Base-by-base conservation (phyloP, 441 rosid genomes). In the Dalechampia spathulata region DNA sequence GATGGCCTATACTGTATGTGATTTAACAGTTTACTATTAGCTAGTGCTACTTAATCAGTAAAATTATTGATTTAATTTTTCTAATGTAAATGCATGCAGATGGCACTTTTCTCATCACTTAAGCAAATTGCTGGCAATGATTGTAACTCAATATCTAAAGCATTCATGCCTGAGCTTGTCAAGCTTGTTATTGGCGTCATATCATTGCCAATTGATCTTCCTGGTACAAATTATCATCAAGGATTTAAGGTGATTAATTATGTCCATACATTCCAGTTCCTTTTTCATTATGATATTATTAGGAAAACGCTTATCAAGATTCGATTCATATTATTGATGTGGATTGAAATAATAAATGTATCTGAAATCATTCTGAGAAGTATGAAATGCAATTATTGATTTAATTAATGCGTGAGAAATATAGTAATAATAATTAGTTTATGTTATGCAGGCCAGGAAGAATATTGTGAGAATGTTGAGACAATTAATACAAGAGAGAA, bases 121-220 rank as follows among this genome's bases (percentile, higher is more conserved):
- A 72, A 68, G 67, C 97, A 90, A 58, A 79, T 90, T 65, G 85
- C 81, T 21, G 85, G 82, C n/a, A 32, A 51, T 53, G 84, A 83
- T 70, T 75, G 78, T 0, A 53, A 62, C 52, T 49, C 72, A 19
- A 58, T 79, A 9, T 70, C 78, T 32, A 25, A 61, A 39, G 75
- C 75, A 62, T 83, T 82, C 63, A 78, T 73, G 79, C 84, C 83
- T 37, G 97, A 85, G 83, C 85, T 82, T 74, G 83, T 83, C 67
- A 85, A 87, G 70, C 81, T 90, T 21, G 97, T 85, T 58, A 52
- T 80, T 4, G 97, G 97, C 55, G 82, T 94, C 8, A 66, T 90
- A 7, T 85, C 97, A 3, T 72, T 90, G 50, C 96, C 97, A 9
- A 80, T 90, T 34, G 81, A 85, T 69, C 82, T 90, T 55, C 97